Base-by-base conservation (phyloP, 208 protist genomes). In the Strigomonas oncopelti region DNA sequence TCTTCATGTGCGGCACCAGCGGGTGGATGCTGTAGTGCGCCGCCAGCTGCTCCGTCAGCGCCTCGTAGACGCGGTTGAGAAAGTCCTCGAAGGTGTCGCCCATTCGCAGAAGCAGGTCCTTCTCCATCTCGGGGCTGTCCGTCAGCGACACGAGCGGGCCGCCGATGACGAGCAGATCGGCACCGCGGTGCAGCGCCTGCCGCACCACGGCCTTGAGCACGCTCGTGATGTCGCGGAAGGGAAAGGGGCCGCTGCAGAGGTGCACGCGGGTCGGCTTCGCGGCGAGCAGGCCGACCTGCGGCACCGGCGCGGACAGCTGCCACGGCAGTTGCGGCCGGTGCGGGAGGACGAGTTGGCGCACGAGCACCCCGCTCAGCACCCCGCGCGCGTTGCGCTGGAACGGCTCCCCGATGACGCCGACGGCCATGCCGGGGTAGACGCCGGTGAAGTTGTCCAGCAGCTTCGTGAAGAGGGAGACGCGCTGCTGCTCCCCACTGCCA, bases 221-320 rank as follows among this genome's bases (percentile, higher is more conserved):
- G 0, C 62, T 72, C 1, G 27, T 28, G 18, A 92, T 71, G 34
- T 92, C 85, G 20, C 74, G 80, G 13, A 85, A 72, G 20, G 90
- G 90, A 61, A 93, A 93, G 1, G 90, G 90, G 20, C 90, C 90
- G 65, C 85, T 90, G 70, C 87, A 93, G 66, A 93, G 93, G 55
- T 93, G 87, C n/a, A 95, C 72, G 42, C 90, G 85, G 32, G 76
- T 25, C 67, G 45, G 31, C 67, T 52, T 1, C 11, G 38, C 38
- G 9, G 62, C 16, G 8, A 24, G 18, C 24, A 5, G 38, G 5
- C 36, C 46, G 32, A 24, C 14, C 29, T 16, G 9, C 38, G 71
- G 69, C 29, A 90, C 59, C 4, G 83, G 78, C n/a, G 71, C 61
- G 62, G 83, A 77, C 38, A 85, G 52, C 42, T 73, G 65, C 86